Base-by-base conservation (phyloP, 805 yeast genomes). In the Metschnikowia kunwiensis region DNA sequence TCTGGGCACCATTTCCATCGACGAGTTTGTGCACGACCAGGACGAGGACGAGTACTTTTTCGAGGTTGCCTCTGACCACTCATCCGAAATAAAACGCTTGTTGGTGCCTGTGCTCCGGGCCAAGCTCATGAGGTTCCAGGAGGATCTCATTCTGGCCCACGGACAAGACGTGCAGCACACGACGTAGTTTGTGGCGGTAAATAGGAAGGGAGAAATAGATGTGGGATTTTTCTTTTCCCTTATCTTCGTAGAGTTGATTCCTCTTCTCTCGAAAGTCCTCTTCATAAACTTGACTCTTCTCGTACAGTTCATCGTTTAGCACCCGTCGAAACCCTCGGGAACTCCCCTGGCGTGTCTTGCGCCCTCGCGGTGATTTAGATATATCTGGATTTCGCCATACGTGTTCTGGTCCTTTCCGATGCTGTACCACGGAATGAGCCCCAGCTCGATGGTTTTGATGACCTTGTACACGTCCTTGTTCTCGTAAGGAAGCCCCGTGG, bases 401-500 rank as follows among this genome's bases (percentile, higher is more conserved):
- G 75, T 76, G 46, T 80, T 80, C 12, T 74, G 57, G 16, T 72
- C 76, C 39, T 74, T 75, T 29, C 69, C 60, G 27, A 67, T 38
- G 34, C 68, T 60, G 49, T 68, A 66, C 84, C 84, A 78, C 2
- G 73, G 72, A 16, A 73, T 58, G 30, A 58, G 58, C 1, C 80
- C 79, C 38, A 57, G 64, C 42, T 68, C 72, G 13, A 75, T 69
- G 12, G 60, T 53, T 45, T 71, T 69, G 41, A 86, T 68, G 18
- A 82, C 69, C 48, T 75, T 79, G 56, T 80, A 87, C n/a, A 91
- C 81, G 30, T 83, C 89, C 43, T 87, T 84, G 45, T 81, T 82
- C 32, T 81, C 74, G 60, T 93, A 93, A 2, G 96, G 94, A 34
- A 93, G 75, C 24, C 95, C 95, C 19, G 83, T 79, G 24, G 77